Evolutionary conservation across 2,329 filamentous ascomycete genomes (phyloP), one percentile per base, ranked within the genome.

Genomic region (Gyromitra esculenta): DNA sequence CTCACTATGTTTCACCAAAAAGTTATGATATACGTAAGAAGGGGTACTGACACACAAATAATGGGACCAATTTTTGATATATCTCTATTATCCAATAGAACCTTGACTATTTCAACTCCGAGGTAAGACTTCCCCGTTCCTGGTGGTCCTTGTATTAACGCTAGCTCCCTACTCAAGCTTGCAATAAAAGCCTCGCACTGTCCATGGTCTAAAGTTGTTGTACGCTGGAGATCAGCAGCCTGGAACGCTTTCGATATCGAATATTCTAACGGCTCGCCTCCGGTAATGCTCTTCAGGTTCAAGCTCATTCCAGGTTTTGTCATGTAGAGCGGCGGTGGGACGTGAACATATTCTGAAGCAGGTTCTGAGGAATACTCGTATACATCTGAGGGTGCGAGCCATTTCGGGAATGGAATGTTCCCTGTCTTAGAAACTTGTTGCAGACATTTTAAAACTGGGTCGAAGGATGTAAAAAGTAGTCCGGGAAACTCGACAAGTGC

Each of bases 101-200:
- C 84, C 75, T 87, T 87, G 75, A 91, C 65, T 78, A 80, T 54
- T 78, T 69, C 80, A 80, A 70, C 81, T 78, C n/a, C 82, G 78
- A 66, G 81, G 79, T 91, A 91, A 0, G 94, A 97, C 82, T 97
- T 97, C 4, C 88, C 88, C 0, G 87, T 89, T 0, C 88, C 88
- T 0, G 93, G 94, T 7, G 94, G 94, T 0, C 94, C 94, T 84
- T 97, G 94, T 0, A 97, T 84, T 41, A 97, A 89, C 0, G 92
- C 89, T 0, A 97, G 81, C 57, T 89, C 88, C 73, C 89, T 91
- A 0, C 90, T 91, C 0, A 96, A 84, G 76, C 97, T 94, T 0
- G 89, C 86, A 13, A 87, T 84, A 0, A 96, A 85, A 0, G 93
- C 93, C 1, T 84, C 82, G 43, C 89, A 86, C 81, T 97, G 94